Evolutionary conservation across 768 basidiomycete genomes (phyloP).

Genomic region (Mycena galericulata): DNA sequence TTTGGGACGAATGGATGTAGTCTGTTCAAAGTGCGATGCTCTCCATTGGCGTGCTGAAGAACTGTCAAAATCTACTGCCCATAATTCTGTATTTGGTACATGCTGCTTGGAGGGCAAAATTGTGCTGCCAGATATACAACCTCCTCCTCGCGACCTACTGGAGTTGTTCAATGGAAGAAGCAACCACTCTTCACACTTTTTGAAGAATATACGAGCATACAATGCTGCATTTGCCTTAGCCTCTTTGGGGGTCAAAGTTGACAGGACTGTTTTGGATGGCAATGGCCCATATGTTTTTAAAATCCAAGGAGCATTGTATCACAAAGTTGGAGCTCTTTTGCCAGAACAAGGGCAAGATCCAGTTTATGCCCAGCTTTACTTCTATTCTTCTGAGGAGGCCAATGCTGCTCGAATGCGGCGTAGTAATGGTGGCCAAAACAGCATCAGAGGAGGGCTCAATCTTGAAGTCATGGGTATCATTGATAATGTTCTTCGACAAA

Average conservation of each 20-base stretch:
- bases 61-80: slow-evolving; percentile 28
- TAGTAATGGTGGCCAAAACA: background rate
- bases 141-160: slow-evolving; percentile 39
- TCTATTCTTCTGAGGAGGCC: slow-evolving; percentile 13
- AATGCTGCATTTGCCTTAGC: slow-evolving; percentile 52
- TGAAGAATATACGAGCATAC: slow-evolving; percentile 47
- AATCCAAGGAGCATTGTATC: slow-evolving; percentile 47
- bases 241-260: slow-evolving; percentile 41
- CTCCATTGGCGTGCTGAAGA: slow-evolving; percentile 50
- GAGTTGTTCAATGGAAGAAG: slow-evolving; percentile 35
- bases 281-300: slow-evolving; percentile 42
- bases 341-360: slow-evolving; percentile 38
- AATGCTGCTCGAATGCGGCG: slow-evolving; percentile 7
- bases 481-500: background rate
- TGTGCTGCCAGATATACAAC: slow-evolving; percentile 37
- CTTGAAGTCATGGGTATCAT: slow-evolving; percentile 34
- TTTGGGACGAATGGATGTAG: slow-evolving; percentile 49
- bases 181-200: slow-evolving; percentile 36
- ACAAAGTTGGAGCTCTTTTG: slow-evolving; percentile 43
- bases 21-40: slow-evolving; percentile 48
- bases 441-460: background rate
- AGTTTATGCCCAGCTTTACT: slow-evolving; percentile 45
- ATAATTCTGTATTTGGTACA: slow-evolving; percentile 42
- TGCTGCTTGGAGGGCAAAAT: slow-evolving; percentile 55
- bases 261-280: slow-evolving; percentile 35